Base-by-base conservation (phyloP, 768 basidiomycete species). In the Trametes meyenii region DNA sequence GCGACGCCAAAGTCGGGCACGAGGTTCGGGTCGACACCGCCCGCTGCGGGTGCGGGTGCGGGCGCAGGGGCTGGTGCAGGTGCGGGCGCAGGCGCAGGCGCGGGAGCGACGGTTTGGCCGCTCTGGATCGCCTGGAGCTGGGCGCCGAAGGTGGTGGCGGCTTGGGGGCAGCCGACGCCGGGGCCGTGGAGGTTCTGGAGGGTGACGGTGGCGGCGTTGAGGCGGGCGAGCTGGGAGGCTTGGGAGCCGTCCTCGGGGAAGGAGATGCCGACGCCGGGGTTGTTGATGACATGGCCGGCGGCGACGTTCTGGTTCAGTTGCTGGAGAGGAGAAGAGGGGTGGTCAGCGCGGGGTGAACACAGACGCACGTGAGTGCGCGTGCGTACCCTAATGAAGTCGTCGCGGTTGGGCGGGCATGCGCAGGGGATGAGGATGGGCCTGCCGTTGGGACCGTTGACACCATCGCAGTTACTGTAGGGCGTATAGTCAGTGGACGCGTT, bases 171-270 rank as follows among this genome's bases (percentile, higher is more conserved):
- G 13, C 88, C 89, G 6, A 77, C 72, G 39, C 88, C 89, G 0
- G 85, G 76, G 0, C 87, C 89, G 46, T 79, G 76, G 39, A 90
- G 71, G 71, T 90, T 91, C 74, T 90, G 89, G 21, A 90, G 75
- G 0, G 89, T 88, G 26, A 88, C 81, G 1, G 83, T 67, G 2
- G 84, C 79, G 24, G 87, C 81, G 54, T 83, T 77, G 55, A 90
- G 74, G 17, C 77, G 74, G 10, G 75, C 72, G 45, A 67, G 70
- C 65, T 78, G 75, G 19, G 76, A 76, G 3, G 69, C 70, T 12
- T 64, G 70, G 29, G 75, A 77, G 60, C 71, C 66, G 59, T 81
- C 81, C 11, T 71, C 72, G 10, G 80, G 81, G 72, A 81, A 82
- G 46, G 72, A 68, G n/a, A 79, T 53, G 14, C 57, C 65, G 14